These are phyloP conservation scores for Phaeophleospora eucalypticola DNA, from an alignment of 2,329 filamentous ascomycete species.

Conservation along the genomic window DNA sequence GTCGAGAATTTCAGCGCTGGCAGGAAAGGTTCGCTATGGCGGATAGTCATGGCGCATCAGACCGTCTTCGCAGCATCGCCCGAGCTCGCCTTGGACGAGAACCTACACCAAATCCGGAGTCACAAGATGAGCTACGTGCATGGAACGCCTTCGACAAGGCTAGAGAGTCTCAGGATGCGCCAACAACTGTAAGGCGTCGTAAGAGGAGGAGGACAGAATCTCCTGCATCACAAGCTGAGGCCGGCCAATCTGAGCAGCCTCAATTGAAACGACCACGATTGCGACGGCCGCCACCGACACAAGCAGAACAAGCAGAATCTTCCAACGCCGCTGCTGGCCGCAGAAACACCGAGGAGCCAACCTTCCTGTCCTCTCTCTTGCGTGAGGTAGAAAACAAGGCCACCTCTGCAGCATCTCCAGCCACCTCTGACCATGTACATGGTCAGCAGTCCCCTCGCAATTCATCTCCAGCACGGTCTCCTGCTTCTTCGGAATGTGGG, in stretches of 20 bases:
- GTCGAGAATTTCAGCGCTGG: constrained; percentile 66
- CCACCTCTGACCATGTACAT: constrained; percentile 28
- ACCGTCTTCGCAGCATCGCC: constrained; percentile 50
- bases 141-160: constrained; percentile 91
- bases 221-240: constrained; percentile 60
- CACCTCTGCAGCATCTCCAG: constrained; percentile 35
- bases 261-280: constrained; percentile 78
- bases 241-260: constrained; percentile 58
- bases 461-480: constrained; percentile 65
- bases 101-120: constrained; percentile 58
- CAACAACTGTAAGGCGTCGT: constrained; percentile 38
- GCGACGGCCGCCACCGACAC: constrained; percentile 43
- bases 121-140: constrained; percentile 73
- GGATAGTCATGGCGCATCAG: constrained; percentile 69
- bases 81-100: constrained; percentile 45
- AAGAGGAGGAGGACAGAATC: constrained; percentile 78
- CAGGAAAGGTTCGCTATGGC: constrained; percentile 80
- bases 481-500: constrained; percentile 59
- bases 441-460: constrained; percentile 39
- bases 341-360: constrained; percentile 54
- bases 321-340: constrained; percentile 29
- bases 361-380: constrained; percentile 79
- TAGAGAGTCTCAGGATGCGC: constrained; percentile 59
- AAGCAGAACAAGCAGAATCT: constrained; percentile 40
- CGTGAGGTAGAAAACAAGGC: constrained; percentile 72